These are phyloP conservation scores for Xylaria venustula DNA, from an alignment of 495 filamentous ascomycete species.

Conservation along the genomic window DNA sequence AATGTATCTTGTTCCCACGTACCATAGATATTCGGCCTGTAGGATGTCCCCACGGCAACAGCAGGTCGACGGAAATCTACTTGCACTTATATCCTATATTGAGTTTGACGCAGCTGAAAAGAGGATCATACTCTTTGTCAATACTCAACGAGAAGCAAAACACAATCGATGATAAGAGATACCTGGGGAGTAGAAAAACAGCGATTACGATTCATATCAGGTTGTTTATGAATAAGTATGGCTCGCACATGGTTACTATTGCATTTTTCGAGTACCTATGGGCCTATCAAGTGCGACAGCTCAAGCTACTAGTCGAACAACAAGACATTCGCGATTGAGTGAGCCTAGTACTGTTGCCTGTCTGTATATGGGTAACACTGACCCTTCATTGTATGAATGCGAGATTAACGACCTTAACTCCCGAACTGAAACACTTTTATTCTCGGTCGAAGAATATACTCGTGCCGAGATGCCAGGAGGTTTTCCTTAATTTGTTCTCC, in stretches of 20 bases:
- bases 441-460: background rate
- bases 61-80: too few relatives aligned
- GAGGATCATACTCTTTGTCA: too few relatives aligned
- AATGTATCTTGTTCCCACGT: too few relatives aligned
- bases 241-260: background rate
- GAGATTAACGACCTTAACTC: constrained; percentile 16
- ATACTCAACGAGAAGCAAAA: too few relatives aligned
- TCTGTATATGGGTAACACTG: constrained; percentile 1
- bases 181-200: too few relatives aligned
- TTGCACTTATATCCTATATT: too few relatives aligned
- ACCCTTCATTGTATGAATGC: constrained; percentile 3
- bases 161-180: too few relatives aligned
- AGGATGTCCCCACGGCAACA: too few relatives aligned
- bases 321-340: constrained; percentile 8
- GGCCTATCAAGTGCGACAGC: constrained; percentile 4
- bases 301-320: background rate
- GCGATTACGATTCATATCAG: background rate
- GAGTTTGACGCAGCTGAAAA: too few relatives aligned
- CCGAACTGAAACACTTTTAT: constrained; percentile 15
- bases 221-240: background rate
- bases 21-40: too few relatives aligned
- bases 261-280: constrained; percentile 10
- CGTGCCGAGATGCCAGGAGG: constrained; percentile 4
- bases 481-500: background rate
- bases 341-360: constrained; percentile 7